phyloP scores from a whole-genome alignment of 768 basidiomycete species.

The Calocera cornea region DNA sequence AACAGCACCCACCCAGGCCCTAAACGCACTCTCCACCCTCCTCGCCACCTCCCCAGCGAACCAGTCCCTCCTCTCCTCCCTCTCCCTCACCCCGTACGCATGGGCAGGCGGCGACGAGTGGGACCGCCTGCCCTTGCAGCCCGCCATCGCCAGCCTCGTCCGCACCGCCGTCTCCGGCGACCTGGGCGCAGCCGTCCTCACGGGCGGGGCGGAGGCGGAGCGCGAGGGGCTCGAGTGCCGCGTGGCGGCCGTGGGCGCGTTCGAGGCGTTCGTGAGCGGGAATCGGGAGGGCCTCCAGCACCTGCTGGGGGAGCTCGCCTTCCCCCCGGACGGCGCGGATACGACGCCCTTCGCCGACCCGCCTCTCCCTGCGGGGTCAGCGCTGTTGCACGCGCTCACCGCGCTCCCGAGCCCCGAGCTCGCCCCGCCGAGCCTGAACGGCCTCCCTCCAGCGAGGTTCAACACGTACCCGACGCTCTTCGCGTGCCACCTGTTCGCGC shows the following conservation, averaged over 20 bases:
- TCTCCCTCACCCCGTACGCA: conserved; percentile 52
- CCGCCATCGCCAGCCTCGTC: conserved; percentile 70
- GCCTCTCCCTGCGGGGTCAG: conserved; percentile 23
- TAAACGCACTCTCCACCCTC: conserved; percentile 34
- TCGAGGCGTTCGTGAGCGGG: conserved; percentile 51
- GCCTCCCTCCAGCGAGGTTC: background rate
- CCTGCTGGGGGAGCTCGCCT: conserved; percentile 24
- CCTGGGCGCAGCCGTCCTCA: conserved; percentile 42
- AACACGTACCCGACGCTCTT: conserved; percentile 23
- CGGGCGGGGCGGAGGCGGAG: conserved; percentile 38
- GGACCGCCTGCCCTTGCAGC: conserved; percentile 70
- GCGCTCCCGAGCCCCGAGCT: conserved; percentile 13
- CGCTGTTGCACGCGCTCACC: conserved; percentile 28
- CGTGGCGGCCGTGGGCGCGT: conserved; percentile 61
- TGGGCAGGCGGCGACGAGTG: conserved; percentile 71
- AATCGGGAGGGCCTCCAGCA: conserved; percentile 28
- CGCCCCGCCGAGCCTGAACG: background rate
- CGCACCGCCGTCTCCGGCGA: conserved; percentile 79
- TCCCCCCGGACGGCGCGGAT: conserved; percentile 12
- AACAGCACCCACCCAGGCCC: conserved; percentile 44
- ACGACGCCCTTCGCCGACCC: conserved; percentile 13
- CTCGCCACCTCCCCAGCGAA: conserved; percentile 51
- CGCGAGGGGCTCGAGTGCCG: conserved; percentile 60
- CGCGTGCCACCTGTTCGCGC: conserved; percentile 63
- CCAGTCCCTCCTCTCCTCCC: conserved; percentile 60